A percentile compares a stretch with the other conserved stretches of the same genome.
Conservation (phyloP, 2,329 filamentous ascomycete species). For the Epichloe hybrida region DNA sequence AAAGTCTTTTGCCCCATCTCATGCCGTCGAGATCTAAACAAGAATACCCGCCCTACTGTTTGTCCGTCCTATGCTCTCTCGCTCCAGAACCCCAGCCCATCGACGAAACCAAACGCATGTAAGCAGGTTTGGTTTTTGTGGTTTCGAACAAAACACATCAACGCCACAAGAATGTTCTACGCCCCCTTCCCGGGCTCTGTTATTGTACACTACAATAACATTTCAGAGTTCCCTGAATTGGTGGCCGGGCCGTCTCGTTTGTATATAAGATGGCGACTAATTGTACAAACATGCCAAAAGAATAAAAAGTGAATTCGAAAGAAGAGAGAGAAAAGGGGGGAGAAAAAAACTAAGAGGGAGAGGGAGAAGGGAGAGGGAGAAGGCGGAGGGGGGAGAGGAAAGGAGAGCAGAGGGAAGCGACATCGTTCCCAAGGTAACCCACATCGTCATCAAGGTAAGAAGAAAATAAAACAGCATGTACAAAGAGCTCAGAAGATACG, state of each 20-base stretch:
- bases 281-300: conserved; percentile 4
- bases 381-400: not conserved
- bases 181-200: not conserved
- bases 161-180: conserved; percentile 1
- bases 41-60: not conserved
- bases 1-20: not conserved
- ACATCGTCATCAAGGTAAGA: not conserved
- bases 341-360: not conserved
- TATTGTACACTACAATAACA: not conserved
- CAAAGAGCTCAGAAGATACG: not conserved
- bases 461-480: conserved; percentile 1
- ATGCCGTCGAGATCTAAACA: not conserved
- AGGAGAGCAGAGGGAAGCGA: not conserved
- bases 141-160: not conserved
- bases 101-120: no score
- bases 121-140: not conserved
- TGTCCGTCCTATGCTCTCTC: no score
- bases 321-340: not conserved
- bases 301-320: not conserved
- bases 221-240: not conserved
- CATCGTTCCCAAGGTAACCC: no score
- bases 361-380: not conserved
- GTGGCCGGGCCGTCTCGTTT: not conserved
- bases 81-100: no score
- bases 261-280: not conserved